Base-by-base conservation (phyloP, 169 alveolate genomes). In the Plasmodium cynomolgi region DNA sequence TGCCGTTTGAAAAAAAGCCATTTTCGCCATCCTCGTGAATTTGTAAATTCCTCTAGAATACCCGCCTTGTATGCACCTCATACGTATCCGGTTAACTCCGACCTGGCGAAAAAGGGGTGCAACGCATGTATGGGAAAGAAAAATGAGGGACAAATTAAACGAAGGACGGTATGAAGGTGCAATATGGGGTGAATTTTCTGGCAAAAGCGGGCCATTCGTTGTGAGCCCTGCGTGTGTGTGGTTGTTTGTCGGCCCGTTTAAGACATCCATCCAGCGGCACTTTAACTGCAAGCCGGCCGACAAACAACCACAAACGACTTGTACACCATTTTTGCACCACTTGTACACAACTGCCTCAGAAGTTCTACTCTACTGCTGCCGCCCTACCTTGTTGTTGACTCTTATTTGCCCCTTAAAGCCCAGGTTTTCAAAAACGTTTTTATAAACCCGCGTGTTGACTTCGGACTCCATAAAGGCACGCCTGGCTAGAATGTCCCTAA, bases 1-100 rank as follows among this genome's bases (percentile, higher is more conserved):
- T 20, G 97, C 98, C 33, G 96, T 96, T 91, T 97, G 98, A 54
- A 83, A 93, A 93, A 97, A 96, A 17, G 97, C 98, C 97, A 97
- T 95, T 90, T 95, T 96, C 44, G 98, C 96, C 97, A 97, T 94
- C 39, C 98, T 82, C 13, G 98, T 97, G 83, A 96, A 96, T 93
- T 97, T 92, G 85, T 95, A 96, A 39, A 96, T 95, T 41, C 98
- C 98, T 74, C 97, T 95, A 26, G 96, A 95, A 83, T 96, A 96
- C 8, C 98, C 98, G 37, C 98, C 97, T 26, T 84, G 94, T 44
- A 97, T 96, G 73, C 98, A 96, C 39, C 98, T 93, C 97, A 96
- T 92, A 26, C 98, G 96, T 29, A 97, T 95, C 72, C 98, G 83
- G 83, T 95, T 94, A 68, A 84, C 29, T 3, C 98, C 98, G 58